phyloP scores from a whole-genome alignment of 2,329 filamentous ascomycete genomes.

The Penicillium decumbens region DNA sequence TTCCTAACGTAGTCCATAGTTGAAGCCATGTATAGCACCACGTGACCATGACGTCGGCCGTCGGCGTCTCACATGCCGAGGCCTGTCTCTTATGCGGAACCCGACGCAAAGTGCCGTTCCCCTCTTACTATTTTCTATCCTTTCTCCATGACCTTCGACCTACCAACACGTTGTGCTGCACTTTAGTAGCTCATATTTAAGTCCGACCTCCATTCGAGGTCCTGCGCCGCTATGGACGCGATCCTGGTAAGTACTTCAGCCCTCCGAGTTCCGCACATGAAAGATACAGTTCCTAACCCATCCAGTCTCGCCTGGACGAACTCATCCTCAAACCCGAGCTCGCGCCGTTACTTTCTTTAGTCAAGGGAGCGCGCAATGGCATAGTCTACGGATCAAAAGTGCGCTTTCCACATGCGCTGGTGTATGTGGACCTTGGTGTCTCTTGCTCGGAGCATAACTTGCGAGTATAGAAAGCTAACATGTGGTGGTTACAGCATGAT shows the following conservation, averaged over 20 bases:
- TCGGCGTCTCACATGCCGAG: slow-evolving; percentile 40
- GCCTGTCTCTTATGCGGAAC: slow-evolving; percentile 25
- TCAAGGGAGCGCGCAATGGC: slow-evolving; percentile 95
- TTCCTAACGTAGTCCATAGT: neutral
- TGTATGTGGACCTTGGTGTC: slow-evolving; percentile 48
- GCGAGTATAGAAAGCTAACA: slow-evolving; percentile 14
- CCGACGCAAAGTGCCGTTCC: slow-evolving; percentile 29
- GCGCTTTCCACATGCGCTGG: slow-evolving; percentile 93
- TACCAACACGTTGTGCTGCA: slow-evolving; percentile 8
- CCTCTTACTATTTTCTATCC: slow-evolving; percentile 15
- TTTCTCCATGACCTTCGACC: slow-evolving; percentile 12
- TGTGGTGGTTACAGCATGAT: slow-evolving; percentile 65
- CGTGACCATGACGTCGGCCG: slow-evolving; percentile 36
- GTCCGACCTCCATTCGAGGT: slow-evolving; percentile 27
- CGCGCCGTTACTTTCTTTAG: slow-evolving; percentile 74
- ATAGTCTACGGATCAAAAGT: slow-evolving; percentile 96
- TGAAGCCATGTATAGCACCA: slow-evolving; percentile 10
- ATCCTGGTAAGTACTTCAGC: slow-evolving; percentile 26
- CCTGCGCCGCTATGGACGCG: slow-evolving; percentile 32
- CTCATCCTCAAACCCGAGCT: slow-evolving; percentile 78
- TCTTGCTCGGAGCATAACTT: neutral
- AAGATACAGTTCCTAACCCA: slow-evolving; percentile 3
- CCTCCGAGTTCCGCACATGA: slow-evolving; percentile 7
- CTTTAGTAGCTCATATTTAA: slow-evolving; percentile 13
- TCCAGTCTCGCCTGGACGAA: slow-evolving; percentile 65